Conservation (phyloP, 805 yeast genomes). For the Saturnispora ahearnii region DNA sequence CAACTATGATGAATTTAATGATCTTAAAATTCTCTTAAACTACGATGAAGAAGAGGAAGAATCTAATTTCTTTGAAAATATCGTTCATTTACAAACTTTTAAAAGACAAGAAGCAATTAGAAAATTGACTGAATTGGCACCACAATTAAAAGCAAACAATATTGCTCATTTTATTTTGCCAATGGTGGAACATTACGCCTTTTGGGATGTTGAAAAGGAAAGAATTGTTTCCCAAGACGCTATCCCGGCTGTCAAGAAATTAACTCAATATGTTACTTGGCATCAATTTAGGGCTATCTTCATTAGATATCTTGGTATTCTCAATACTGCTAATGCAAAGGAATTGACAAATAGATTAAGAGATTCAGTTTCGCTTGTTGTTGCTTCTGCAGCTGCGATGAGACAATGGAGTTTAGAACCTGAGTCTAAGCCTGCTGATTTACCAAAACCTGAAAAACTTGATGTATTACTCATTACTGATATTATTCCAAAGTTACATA, state of each 20-base stretch:
- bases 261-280: constrained; percentile 59
- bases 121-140: constrained; percentile 41
- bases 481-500: constrained; percentile 52
- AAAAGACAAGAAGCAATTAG: constrained; percentile 80
- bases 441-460: constrained; percentile 31
- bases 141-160: constrained; percentile 42
- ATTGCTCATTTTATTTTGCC: constrained; percentile 80
- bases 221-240: constrained; percentile 62
- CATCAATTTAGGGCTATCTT: constrained; percentile 71
- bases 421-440: constrained; percentile 23
- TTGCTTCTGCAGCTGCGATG: constrained; percentile 43
- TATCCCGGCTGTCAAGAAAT: constrained; percentile 46
- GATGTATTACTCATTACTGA: constrained; percentile 45
- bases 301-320: constrained; percentile 46
- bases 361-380: constrained; percentile 50
- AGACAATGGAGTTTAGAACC: constrained; percentile 12
- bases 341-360: constrained; percentile 38
- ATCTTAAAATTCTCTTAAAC: constrained; percentile 54
- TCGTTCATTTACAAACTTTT: constrained; percentile 75
- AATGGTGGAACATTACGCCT: constrained; percentile 71
- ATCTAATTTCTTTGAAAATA: constrained; percentile 51
- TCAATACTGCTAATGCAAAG: constrained; percentile 16
- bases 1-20: constrained; percentile 42
- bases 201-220: constrained; percentile 46
- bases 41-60: constrained; percentile 77